Percentiles rank a stretch among this genome's conserved stretches.
Conservation (phyloP, 108 stramenopile genomes). For the Phaeodactylum tricornutum region DNA sequence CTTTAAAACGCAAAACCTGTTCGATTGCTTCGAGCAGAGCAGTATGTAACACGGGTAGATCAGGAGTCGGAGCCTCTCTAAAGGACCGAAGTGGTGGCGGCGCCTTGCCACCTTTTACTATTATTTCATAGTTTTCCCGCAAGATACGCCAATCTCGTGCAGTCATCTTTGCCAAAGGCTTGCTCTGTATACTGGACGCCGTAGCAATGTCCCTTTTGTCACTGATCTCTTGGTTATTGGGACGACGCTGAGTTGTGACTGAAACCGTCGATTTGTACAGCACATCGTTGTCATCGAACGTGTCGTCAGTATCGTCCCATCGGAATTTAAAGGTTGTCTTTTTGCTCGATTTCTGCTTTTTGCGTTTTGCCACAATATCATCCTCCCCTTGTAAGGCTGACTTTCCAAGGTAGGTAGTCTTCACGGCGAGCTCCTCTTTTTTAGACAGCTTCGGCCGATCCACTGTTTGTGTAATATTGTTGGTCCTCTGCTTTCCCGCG, state of each 20-base stretch:
- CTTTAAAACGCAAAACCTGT: slow-evolving; percentile 72
- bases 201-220: slow-evolving; percentile 26
- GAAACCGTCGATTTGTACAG: slow-evolving; percentile 43
- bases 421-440: slow-evolving; percentile 35
- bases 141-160: slow-evolving; percentile 96
- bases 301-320: slow-evolving; percentile 93
- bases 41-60: slow-evolving; percentile 43
- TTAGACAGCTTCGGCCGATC: slow-evolving; percentile 6
- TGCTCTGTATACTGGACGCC: slow-evolving; percentile 38
- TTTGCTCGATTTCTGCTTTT: slow-evolving; percentile 15
- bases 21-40: slow-evolving; percentile 58
- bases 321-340: slow-evolving; percentile 89
- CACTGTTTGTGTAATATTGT: not conserved
- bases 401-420: slow-evolving; percentile 58
- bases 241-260: slow-evolving; percentile 14
- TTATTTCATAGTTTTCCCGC: slow-evolving; percentile 95
- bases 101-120: slow-evolving; percentile 85
- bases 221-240: slow-evolving; percentile 33
- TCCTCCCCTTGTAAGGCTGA: slow-evolving; percentile 16
- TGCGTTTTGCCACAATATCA: slow-evolving; percentile 11
- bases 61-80: slow-evolving; percentile 43
- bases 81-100: slow-evolving; percentile 82
- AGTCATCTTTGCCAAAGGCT: slow-evolving; percentile 86
- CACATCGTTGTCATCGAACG: slow-evolving; percentile 69
- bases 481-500: no score